These are phyloP conservation scores for Trypanosoma cruzi DNA, from an alignment of 208 protist genomes.

Conservation along the genomic window DNA sequence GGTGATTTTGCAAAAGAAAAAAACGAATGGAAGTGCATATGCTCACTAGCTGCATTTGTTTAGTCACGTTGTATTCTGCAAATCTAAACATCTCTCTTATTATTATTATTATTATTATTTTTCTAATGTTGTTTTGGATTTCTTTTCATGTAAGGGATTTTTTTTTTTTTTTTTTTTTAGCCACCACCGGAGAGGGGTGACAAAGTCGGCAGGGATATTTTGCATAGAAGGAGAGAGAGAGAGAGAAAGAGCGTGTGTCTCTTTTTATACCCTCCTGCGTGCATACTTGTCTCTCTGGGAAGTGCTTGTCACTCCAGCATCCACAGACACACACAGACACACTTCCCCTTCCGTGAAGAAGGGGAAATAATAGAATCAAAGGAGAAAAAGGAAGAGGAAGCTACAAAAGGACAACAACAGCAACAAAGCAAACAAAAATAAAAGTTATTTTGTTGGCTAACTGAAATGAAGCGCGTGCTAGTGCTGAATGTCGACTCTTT, in stretches of 20 bases:
- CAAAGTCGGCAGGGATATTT: no score
- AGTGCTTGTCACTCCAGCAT: background rate
- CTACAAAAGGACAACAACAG: background rate
- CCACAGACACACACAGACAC: no score
- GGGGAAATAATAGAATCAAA: background rate
- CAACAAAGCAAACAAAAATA: no score
- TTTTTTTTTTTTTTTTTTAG: no score
- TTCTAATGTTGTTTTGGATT: no score
- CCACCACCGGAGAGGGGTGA: no score
- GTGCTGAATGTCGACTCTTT: constrained; percentile 85
- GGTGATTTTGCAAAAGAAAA: background rate
- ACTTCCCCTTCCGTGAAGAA: background rate
- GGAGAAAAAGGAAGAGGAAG: background rate
- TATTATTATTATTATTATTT: background rate
- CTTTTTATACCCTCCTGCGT: background rate
- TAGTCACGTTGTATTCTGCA: no score
- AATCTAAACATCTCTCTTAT: no score
- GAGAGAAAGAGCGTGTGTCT: no score
- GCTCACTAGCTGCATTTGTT: no score
- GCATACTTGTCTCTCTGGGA: background rate
- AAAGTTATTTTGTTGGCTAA: background rate
- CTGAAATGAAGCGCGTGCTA: constrained; percentile 70
- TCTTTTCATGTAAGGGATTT: no score
- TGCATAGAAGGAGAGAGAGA: no score
- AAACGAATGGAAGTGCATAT: background rate